Evolutionary conservation across 2,329 filamentous ascomycete species (phyloP), one percentile per base, ranked within the genome.

Genomic region (Phoma sp.): DNA sequence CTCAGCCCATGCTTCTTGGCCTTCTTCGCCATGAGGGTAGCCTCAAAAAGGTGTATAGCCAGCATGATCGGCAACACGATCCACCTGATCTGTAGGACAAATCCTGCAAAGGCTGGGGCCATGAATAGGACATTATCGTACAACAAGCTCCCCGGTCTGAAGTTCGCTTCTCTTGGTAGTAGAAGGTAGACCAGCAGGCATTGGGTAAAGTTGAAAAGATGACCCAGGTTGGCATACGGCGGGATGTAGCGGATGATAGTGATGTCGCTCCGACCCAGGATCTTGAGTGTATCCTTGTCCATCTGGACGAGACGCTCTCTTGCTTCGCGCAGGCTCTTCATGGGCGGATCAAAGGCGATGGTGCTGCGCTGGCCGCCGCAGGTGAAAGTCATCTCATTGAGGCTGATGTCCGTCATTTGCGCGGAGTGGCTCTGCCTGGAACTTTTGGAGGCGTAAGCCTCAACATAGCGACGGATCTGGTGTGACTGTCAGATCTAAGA

Each of bases 291-390:
- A 10, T 83, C 80, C 53, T 82, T 76, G 69, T 88, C 86, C 86
- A 97, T 90, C 45, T 87, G 85, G 42, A 96, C 86, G 33, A 93
- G 79, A 45, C 90, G 84, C 39, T 83, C 78, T 47, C 91, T 86
- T 9, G 87, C 83, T 53, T 96, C 90, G 29, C 79, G 75, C 74
- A 87, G 87, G 29, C 82, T 81, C n/a, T 76, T 74, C 78, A 97
- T 83, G 0, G 90, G 85, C 9, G 93, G 93, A 1, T 82, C 71
- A 62, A 97, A 82, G 2, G 86, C 78, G 39, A 96, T 81, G 23
- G 71, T 53, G 69, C 76, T 75, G 65, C 77, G 46, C 71, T 78
- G 71, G 77, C 81, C 77, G 18, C 78, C 77, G 54, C 84, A 84
- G 49, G 65, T 67, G 65, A 93, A 80, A 29, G 80, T 84, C 76